These are phyloP conservation scores for Linnemannia elongata DNA, from an alignment of 192 early-diverging fungal genomes.

Conservation along the genomic window DNA sequence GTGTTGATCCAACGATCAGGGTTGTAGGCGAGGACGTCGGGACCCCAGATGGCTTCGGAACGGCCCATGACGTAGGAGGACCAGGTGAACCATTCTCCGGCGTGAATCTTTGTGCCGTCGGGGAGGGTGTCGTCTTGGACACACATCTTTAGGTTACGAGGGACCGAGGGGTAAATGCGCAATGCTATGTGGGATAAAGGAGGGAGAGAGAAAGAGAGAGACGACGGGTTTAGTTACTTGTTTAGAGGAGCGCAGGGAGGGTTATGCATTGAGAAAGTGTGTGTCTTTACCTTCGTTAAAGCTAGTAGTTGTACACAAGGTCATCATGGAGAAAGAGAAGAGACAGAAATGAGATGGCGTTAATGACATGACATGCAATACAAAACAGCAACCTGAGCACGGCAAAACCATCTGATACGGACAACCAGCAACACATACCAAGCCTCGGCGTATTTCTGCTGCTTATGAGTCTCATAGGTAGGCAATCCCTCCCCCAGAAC, in stretches of 20 bases:
- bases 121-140: slow-evolving; percentile 72
- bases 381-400: background rate
- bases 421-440: slow-evolving; percentile 22
- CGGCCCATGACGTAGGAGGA: slow-evolving; percentile 69
- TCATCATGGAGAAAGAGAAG: background rate
- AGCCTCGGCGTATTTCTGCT: slow-evolving; percentile 39
- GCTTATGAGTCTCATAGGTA: slow-evolving; percentile 38
- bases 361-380: background rate
- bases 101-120: slow-evolving; percentile 69
- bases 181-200: slow-evolving; percentile 31
- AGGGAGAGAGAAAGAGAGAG: background rate
- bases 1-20: slow-evolving; percentile 75
- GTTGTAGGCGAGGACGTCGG: slow-evolving; percentile 70
- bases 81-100: slow-evolving; percentile 67
- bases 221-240: background rate
- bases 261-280: no score
- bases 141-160: slow-evolving; percentile 66
- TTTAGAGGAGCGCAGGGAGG: background rate
- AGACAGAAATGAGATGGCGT: background rate
- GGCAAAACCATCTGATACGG: no score
- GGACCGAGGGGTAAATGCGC: slow-evolving; percentile 75
- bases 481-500: slow-evolving; percentile 13
- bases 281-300: slow-evolving; percentile 29
- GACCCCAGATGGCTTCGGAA: slow-evolving; percentile 70
- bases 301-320: background rate